Percentiles rank a stretch among this genome's conserved stretches.
Evolutionary conservation across 2,329 filamentous ascomycete genomes (phyloP).

Genomic region (Magnaporthiopsis incrustans): DNA sequence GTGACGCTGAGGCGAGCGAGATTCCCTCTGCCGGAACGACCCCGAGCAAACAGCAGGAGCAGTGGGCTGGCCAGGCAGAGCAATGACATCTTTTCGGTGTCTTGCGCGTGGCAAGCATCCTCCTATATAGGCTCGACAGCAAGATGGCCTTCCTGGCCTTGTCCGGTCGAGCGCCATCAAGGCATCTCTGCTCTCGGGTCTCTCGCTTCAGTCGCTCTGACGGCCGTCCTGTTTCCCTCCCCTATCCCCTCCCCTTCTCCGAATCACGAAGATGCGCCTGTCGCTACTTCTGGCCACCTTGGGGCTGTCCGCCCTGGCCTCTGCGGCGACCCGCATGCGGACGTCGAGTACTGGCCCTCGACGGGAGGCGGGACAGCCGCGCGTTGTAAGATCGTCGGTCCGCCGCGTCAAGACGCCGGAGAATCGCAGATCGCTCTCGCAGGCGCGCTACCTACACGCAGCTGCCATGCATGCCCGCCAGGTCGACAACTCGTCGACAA

Average conservation of each 20-base stretch:
- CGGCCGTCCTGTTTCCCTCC: not conserved
- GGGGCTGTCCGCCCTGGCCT: not conserved
- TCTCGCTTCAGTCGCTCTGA: too few relatives aligned
- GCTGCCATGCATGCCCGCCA: not conserved
- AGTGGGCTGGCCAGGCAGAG: too few relatives aligned
- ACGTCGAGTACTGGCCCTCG: too few relatives aligned
- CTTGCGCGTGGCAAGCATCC: too few relatives aligned
- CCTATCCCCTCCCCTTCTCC: not conserved
- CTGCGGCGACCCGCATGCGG: too few relatives aligned
- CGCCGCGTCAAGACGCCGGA: constrained; percentile 1
- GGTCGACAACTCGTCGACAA: not conserved
- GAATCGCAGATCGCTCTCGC: not conserved
- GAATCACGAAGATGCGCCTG: not conserved
- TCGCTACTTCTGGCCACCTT: not conserved
- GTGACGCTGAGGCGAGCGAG: not conserved
- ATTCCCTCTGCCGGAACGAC: not conserved
- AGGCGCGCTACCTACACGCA: not conserved
- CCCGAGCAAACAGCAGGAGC: not conserved
- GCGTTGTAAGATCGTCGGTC: not conserved
- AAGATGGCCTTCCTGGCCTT: not conserved
- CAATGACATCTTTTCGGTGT: too few relatives aligned
- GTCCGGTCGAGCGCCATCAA: not conserved
- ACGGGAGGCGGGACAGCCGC: not conserved
- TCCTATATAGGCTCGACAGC: not conserved
- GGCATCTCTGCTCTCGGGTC: not conserved